Conservation (phyloP, 179 eudicot genomes). For the Vitellaria paradoxa region DNA sequence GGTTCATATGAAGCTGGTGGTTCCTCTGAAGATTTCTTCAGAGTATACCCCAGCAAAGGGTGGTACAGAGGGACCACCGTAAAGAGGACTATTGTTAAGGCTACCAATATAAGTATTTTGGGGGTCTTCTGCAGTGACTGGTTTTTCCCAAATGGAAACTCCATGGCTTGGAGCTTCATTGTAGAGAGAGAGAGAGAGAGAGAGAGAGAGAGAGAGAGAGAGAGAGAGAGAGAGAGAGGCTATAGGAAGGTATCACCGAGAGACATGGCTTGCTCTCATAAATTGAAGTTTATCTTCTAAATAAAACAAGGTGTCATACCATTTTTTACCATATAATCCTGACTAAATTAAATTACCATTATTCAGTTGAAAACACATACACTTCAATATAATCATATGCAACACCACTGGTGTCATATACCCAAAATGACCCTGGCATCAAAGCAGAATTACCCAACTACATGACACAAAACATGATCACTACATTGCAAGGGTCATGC, state of each 20-base stretch:
- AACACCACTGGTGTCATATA: too few relatives aligned
- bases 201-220: conserved; percentile 2
- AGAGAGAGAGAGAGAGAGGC: not conserved
- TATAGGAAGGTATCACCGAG: not conserved
- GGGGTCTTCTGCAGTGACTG: conserved; percentile 29
- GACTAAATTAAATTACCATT: too few relatives aligned
- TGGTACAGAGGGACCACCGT: conserved; percentile 41
- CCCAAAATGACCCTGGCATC: too few relatives aligned
- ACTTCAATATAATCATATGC: too few relatives aligned
- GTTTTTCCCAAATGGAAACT: conserved; percentile 29
- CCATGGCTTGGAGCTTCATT: conserved; percentile 38
- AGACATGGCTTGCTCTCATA: not conserved
- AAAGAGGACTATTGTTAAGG: conserved; percentile 28
- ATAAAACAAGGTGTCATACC: not conserved
- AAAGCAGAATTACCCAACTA: too few relatives aligned
- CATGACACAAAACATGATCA: too few relatives aligned
- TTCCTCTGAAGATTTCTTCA: conserved; percentile 11
- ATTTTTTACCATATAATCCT: too few relatives aligned
- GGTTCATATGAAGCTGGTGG: conserved; percentile 1
- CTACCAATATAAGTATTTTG: conserved; percentile 29
- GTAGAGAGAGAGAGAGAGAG: not conserved
- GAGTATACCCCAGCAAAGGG: conserved; percentile 23
- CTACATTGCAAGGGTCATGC: too few relatives aligned
- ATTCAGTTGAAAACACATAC: too few relatives aligned
- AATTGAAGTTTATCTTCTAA: not conserved